Base-by-base conservation (phyloP, 352 stramenopile genomes). In the Peronospora belbahrii region DNA sequence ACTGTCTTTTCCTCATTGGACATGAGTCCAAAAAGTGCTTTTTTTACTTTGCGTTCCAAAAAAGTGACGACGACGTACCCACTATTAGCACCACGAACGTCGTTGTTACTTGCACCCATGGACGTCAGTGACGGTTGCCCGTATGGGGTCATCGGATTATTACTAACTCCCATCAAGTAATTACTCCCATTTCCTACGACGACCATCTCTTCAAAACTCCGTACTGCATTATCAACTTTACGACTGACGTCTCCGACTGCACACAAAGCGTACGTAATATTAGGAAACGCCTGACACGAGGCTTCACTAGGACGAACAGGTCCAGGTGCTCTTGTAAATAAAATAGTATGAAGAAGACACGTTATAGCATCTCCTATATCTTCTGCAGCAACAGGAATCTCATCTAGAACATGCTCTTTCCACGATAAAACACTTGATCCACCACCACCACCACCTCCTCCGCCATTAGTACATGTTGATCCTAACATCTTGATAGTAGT, bases 1-100 rank as follows among this genome's bases (percentile, higher is more conserved):
- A 83, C 59, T 28, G 82, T 67, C 54, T 88, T 88, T 56, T 88
- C 80, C 59, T 92, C 80, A 30, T 86, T 92, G 6, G 76, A 85
- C 68, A 89, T 86, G 34, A 92, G 62, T 6, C 75, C 78, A 20
- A 92, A 92, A 14, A 92, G 57, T 22, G 80, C 75, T 37, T 86
- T 89, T 58, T 88, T 88, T 38, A 89, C 70, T 47, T 85, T 86
- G 1, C 74, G 62, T 48, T 89, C 75, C 19, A 87, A 92, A 47
- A 92, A 92, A 3, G 68, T 67, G 20, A 92, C 71, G 14, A 73
- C 71, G 22, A 91, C 42, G 37, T 62, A 85, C 6, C 77, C 74
- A 43, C 48, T 65, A 17, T 49, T 59, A 8, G 53, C 56, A 0
- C 59, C 57, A 15, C 61, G 52, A 6, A 67, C 49, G 14, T 49